Percentiles rank a stretch among this genome's conserved stretches.
phyloP scores from a whole-genome alignment of 768 basidiomycete genomes.

The Pisolithus orientalis region DNA sequence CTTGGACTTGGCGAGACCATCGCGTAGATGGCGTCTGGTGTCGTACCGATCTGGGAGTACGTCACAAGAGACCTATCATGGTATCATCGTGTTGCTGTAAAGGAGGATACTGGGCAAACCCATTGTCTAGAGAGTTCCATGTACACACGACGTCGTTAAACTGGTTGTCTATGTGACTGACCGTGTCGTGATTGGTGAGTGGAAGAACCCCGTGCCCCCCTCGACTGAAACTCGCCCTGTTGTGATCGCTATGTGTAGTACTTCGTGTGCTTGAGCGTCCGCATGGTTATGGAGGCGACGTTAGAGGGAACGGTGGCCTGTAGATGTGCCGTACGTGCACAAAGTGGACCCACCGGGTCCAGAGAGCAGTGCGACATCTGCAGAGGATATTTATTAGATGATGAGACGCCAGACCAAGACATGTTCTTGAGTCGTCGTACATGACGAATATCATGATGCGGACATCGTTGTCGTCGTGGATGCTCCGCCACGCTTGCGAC shows the following conservation, averaged over 20 bases:
- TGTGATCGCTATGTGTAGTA: slow-evolving; percentile 49
- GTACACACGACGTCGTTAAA: slow-evolving; percentile 60
- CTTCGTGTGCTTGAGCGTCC: slow-evolving; percentile 42
- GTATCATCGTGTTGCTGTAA: background rate
- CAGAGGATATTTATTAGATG: background rate
- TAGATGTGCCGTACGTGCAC: slow-evolving; percentile 57
- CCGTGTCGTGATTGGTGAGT: slow-evolving; percentile 54
- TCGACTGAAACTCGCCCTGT: slow-evolving; percentile 22
- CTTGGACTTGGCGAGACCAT: slow-evolving; percentile 19
- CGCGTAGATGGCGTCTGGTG: slow-evolving; percentile 46
- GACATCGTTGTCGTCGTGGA: too few species aligned
- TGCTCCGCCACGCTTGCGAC: slow-evolving; percentile 68
- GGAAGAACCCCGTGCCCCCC: slow-evolving; percentile 33
- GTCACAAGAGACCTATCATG: slow-evolving; percentile 53
- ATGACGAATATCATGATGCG: too few species aligned
- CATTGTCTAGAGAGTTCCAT: slow-evolving; percentile 65
- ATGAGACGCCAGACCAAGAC: background rate
- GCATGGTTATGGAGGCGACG: slow-evolving; percentile 46
- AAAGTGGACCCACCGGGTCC: slow-evolving; percentile 54
- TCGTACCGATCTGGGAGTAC: slow-evolving; percentile 55
- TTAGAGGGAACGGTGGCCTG: slow-evolving; percentile 65
- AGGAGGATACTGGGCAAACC: slow-evolving; percentile 35
- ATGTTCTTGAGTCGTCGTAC: slow-evolving; percentile 55
- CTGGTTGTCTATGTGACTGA: slow-evolving; percentile 42
- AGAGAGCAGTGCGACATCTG: slow-evolving; percentile 38